These are phyloP conservation scores for Wickerhamiella sorbophila DNA, from an alignment of 805 yeast species.

Conservation along the genomic window DNA sequence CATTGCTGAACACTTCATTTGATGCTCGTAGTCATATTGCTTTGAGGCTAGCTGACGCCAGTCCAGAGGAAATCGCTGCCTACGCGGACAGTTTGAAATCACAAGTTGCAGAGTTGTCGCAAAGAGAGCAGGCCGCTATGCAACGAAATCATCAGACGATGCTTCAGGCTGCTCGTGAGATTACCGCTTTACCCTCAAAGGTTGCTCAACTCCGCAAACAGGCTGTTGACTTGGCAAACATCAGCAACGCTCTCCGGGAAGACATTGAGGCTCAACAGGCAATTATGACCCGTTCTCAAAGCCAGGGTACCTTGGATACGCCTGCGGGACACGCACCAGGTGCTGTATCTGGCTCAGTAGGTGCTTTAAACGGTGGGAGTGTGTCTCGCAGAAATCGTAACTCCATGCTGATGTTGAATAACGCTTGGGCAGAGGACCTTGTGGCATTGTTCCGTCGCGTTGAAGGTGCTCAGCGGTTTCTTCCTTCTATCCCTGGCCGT, in stretches of 20 bases:
- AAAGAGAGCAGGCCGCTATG: constrained; percentile 18
- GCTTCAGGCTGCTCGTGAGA: constrained; percentile 31
- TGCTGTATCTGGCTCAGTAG: background rate
- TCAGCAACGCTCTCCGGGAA: constrained; percentile 44
- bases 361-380: background rate
- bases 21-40: constrained; percentile 11
- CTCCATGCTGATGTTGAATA: constrained; percentile 57
- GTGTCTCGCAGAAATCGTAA: constrained; percentile 14
- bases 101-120: constrained; percentile 11
- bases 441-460: constrained; percentile 61
- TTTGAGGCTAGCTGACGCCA: constrained; percentile 11
- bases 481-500: constrained; percentile 64
- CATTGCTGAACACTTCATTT: constrained; percentile 45
- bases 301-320: constrained; percentile 3
- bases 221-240: constrained; percentile 44
- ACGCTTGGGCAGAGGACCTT: constrained; percentile 67
- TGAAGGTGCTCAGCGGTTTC: constrained; percentile 76
- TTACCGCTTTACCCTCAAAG: constrained; percentile 50
- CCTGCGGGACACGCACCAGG: background rate
- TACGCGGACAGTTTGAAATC: constrained; percentile 13
- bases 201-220: constrained; percentile 45
- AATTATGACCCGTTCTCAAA: background rate
- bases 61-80: constrained; percentile 10
- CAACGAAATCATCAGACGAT: constrained; percentile 23
- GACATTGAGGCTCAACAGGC: constrained; percentile 34